These are phyloP conservation scores for Apophysomyces variabilis DNA, from an alignment of 371 early-diverging fungal genomes.

Conservation along the genomic window DNA sequence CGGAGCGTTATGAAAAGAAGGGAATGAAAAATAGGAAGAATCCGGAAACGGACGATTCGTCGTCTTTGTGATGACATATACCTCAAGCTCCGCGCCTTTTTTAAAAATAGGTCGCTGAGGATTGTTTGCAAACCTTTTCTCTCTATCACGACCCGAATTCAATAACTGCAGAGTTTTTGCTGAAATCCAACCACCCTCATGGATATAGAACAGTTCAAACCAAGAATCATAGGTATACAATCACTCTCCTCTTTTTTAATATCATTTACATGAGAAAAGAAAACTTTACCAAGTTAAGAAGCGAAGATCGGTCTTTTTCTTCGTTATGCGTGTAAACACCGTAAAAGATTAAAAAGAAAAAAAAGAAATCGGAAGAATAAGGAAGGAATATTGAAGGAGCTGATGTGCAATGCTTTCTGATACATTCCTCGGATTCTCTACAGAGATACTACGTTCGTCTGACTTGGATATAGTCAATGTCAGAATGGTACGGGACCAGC, in stretches of 20 bases:
- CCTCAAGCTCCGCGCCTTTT: conserved; percentile 2
- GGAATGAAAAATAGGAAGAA: background rate
- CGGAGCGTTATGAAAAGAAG: too few species aligned
- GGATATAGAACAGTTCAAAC: conserved; percentile 17
- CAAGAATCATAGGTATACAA: conserved; percentile 18
- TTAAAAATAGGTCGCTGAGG: too few species aligned
- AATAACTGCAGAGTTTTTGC: too few species aligned
- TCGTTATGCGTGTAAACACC: background rate
- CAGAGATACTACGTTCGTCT: conserved; percentile 47
- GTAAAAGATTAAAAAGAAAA: too few species aligned
- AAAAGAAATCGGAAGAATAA: too few species aligned
- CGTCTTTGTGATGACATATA: background rate
- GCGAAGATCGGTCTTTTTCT: background rate
- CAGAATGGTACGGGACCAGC: conserved; percentile 54
- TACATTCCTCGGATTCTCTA: background rate
- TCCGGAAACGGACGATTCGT: too few species aligned
- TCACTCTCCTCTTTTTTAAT: background rate
- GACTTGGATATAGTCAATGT: conserved; percentile 52
- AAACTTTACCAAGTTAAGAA: too few species aligned
- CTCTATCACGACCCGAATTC: background rate
- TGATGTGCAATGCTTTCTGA: background rate
- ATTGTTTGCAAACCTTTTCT: background rate
- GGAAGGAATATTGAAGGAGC: too few species aligned
- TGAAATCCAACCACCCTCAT: background rate
- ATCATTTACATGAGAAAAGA: background rate